Percentiles rank a stretch among this genome's conserved stretches.
phyloP scores from a whole-genome alignment of 371 early-diverging fungal species.

The Zopfochytrium polystomum region DNA sequence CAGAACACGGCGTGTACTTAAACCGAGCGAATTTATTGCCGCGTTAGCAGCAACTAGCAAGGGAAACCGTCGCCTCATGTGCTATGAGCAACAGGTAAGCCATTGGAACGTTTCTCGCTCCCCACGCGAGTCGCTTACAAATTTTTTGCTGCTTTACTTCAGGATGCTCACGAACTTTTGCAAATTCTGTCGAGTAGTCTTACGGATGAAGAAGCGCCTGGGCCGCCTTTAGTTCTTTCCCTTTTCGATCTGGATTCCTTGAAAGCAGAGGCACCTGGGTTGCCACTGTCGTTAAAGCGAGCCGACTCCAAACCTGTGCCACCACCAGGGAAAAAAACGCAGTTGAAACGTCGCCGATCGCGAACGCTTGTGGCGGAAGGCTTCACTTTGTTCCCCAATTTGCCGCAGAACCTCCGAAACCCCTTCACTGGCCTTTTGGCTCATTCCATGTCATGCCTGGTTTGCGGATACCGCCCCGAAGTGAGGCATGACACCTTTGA shows the following conservation, averaged over 20 bases:
- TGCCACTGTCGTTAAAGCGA: not conserved
- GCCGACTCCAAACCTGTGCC: constrained; percentile 12
- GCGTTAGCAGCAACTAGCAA: constrained; percentile 52
- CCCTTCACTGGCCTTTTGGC: constrained; percentile 45
- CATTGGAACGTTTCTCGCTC: not conserved
- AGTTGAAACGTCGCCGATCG: not conserved
- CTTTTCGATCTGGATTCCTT: constrained; percentile 22
- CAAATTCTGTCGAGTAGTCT: constrained; percentile 79
- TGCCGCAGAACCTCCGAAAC: too few relatives aligned
- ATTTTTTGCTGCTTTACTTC: constrained; percentile 18
- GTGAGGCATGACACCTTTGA: constrained; percentile 38
- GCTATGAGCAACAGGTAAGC: constrained; percentile 49
- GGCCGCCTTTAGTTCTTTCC: constrained; percentile 17
- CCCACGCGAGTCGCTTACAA: not conserved
- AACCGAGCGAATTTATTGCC: constrained; percentile 54
- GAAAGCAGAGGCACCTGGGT: not conserved
- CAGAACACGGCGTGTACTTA: constrained; percentile 44
- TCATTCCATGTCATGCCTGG: constrained; percentile 31
- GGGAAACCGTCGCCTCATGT: constrained; percentile 43
- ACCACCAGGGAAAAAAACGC: not conserved
- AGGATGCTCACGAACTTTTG: constrained; percentile 94
- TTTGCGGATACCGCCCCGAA: constrained; percentile 36
- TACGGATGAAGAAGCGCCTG: constrained; percentile 60
- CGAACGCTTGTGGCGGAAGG: not conserved
- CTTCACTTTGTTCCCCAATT: constrained; percentile 1